These are phyloP conservation scores for Carex kokanica DNA, from an alignment of 176 grass and related monocot genomes.

Conservation along the genomic window DNA sequence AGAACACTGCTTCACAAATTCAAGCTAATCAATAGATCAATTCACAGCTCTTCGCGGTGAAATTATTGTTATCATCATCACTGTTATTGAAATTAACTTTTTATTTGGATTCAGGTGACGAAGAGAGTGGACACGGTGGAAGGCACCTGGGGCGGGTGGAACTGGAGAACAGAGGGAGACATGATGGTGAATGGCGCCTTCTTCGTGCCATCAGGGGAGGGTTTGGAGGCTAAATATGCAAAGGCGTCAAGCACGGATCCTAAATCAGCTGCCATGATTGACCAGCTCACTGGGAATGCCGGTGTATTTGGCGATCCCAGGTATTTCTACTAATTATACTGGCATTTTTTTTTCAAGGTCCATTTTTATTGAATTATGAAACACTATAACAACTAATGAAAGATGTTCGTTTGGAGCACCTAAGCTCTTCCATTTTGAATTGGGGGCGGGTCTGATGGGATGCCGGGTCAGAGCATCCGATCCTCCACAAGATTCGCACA, in stretches of 20 bases:
- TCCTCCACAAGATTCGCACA: too few species aligned
- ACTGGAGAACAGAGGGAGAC: slow-evolving; percentile 96
- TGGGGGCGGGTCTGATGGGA: too few species aligned
- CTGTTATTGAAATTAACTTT: not conserved
- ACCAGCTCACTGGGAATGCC: slow-evolving; percentile 69
- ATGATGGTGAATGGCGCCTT: slow-evolving; percentile 95
- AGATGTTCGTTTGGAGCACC: not conserved
- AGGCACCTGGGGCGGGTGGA: slow-evolving; percentile 64
- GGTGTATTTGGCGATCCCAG: slow-evolving; percentile 87
- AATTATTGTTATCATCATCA: not conserved
- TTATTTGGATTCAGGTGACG: slow-evolving; percentile 56
- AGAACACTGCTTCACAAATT: not conserved
- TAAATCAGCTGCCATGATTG: slow-evolving; percentile 64
- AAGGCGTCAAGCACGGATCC: slow-evolving; percentile 66
- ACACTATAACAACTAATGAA: not conserved
- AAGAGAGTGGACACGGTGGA: slow-evolving; percentile 94
- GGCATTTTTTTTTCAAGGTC: not conserved
- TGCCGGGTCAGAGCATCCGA: too few species aligned
- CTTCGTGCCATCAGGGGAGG: slow-evolving; percentile 91
- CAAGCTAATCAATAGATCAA: not conserved
- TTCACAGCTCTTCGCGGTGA: not conserved
- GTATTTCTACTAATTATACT: not conserved
- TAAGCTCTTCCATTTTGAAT: too few species aligned
- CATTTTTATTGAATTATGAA: not conserved
- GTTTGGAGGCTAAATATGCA: slow-evolving; percentile 50